phyloP scores from a whole-genome alignment of 495 filamentous ascomycete genomes.

The Pyronema omphalodes region DNA sequence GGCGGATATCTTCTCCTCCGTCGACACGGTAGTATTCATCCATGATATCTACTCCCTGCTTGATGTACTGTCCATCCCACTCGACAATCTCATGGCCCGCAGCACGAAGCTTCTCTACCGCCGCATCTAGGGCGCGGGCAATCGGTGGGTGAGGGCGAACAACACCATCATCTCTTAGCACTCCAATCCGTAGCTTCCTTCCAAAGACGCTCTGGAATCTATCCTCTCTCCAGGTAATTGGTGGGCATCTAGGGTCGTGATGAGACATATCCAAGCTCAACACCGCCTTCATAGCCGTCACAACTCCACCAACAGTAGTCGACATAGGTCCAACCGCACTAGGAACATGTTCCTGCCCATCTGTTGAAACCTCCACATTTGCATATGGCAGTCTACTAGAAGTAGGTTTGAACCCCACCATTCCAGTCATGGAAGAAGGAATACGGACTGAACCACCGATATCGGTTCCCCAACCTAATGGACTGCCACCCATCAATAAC shows the following conservation, averaged over 20 bases:
- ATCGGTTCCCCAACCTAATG: conserved; percentile 46
- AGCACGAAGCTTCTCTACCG: too few species aligned
- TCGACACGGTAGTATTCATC: too few species aligned
- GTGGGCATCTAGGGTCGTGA: conserved; percentile 31
- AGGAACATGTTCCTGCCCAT: conserved; percentile 37
- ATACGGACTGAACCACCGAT: conserved; percentile 54
- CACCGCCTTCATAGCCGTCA: conserved; percentile 29
- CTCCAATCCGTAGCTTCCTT: too few species aligned
- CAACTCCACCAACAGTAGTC: conserved; percentile 24
- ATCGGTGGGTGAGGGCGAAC: too few species aligned
- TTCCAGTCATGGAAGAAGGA: conserved; percentile 43
- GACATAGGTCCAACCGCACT: conserved; percentile 35
- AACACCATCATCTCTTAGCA: too few species aligned
- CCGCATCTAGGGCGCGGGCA: too few species aligned
- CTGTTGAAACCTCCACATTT: conserved; percentile 32
- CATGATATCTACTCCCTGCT: too few species aligned
- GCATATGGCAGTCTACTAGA: conserved; percentile 29
- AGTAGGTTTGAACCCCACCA: conserved; percentile 42
- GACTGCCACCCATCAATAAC: conserved; percentile 36
- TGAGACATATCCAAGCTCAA: conserved; percentile 29
- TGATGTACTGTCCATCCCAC: too few species aligned
- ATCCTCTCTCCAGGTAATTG: conserved; percentile 17
- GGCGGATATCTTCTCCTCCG: too few species aligned
- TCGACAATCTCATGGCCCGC: too few species aligned
- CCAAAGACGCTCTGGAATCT: too few species aligned